Percentiles rank a stretch among this genome's conserved stretches.
These are phyloP conservation scores for Aegilops bicornis DNA, from an alignment of 176 grass and related monocot species.

Conservation along the genomic window DNA sequence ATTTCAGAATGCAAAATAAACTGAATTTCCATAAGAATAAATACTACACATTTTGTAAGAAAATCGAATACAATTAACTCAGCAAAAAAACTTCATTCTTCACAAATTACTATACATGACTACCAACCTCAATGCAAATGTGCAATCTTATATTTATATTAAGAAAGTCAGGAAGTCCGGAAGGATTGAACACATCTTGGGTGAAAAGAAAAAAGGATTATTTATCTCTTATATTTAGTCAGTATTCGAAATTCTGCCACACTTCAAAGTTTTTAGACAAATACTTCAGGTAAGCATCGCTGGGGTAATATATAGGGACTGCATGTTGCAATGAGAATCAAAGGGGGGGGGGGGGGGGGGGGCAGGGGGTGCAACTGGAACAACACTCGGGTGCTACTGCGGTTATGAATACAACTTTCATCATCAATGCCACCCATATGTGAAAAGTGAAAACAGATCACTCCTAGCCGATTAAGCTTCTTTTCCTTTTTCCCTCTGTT, in stretches of 20 bases:
- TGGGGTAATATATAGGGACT: not conserved
- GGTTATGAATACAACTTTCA: not conserved
- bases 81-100: not conserved
- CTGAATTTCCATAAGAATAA: slow-evolving; percentile 27
- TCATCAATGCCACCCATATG: not conserved
- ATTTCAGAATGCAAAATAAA: not conserved
- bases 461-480: not conserved
- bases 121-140: not conserved
- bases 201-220: not conserved
- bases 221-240: not conserved
- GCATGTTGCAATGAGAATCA: slow-evolving; percentile 2
- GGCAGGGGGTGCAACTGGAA: not conserved
- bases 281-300: not conserved
- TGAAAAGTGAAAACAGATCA: not conserved
- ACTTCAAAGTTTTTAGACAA: not conserved
- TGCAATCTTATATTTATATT: slow-evolving; percentile 16
- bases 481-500: not conserved
- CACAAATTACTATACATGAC: not conserved
- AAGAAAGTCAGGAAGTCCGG: not conserved
- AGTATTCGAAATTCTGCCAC: not conserved
- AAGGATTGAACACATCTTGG: not conserved
- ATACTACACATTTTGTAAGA: not conserved
- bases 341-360: not conserved
- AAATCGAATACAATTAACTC: not conserved
- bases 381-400: not conserved